Conservation (phyloP, 139 green algal species). For the Monoraphidium neglectum region DNA sequence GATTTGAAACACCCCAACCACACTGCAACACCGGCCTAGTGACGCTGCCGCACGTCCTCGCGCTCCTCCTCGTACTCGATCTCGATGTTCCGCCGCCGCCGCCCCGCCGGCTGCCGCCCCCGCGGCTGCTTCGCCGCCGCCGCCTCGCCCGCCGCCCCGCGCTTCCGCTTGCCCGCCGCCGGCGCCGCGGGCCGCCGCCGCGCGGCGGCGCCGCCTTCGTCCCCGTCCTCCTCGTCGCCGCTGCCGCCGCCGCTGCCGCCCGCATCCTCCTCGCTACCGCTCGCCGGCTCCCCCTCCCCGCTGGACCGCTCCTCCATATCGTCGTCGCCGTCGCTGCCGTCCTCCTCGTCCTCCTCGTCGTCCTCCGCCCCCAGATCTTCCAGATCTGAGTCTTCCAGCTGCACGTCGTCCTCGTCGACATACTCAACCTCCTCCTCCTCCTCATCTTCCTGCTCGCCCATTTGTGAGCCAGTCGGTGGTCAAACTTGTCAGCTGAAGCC, state of each 20-base stretch:
- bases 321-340: conserved; percentile 33
- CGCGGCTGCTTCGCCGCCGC: conserved; percentile 10
- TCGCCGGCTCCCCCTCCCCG: conserved; percentile 33
- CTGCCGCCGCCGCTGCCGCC: conserved; percentile 4
- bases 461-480: conserved; percentile 18
- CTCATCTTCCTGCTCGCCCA: conserved; percentile 42
- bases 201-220: conserved; percentile 3
- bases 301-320: neutral
- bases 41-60: conserved; percentile 38
- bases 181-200: neutral
- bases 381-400: conserved; percentile 55
- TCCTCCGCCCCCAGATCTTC: conserved; percentile 79
- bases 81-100: conserved; percentile 49
- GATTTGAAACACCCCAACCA: no score
- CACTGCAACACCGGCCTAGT: no score
- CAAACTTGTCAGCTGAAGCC: no score
- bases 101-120: conserved; percentile 5
- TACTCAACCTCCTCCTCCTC: conserved; percentile 52
- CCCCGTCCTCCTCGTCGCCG: neutral
- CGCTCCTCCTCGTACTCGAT: conserved; percentile 85
- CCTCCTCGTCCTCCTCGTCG: conserved; percentile 41
- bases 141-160: neutral
- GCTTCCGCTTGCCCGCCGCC: conserved; percentile 14
- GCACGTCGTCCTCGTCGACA: conserved; percentile 51
- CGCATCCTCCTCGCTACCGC: conserved; percentile 12